A percentile compares a stretch with the other conserved stretches of the same genome.
These are phyloP conservation scores for Phytophthora agathidicida DNA, from an alignment of 352 stramenopile genomes.

Conservation along the genomic window DNA sequence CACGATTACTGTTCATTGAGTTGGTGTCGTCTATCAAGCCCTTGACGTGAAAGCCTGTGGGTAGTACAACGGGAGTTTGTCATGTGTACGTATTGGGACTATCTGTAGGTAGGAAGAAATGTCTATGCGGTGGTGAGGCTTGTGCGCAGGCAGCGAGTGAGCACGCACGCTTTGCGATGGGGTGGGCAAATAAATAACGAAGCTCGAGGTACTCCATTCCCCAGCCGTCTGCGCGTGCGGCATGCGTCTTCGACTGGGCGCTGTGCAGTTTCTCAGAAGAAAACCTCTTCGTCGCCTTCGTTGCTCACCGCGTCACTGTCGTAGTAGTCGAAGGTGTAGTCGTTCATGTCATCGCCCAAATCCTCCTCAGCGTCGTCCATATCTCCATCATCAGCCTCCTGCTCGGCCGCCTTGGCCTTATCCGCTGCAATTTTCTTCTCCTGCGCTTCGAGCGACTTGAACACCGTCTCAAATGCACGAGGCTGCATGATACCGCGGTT, in stretches of 20 bases:
- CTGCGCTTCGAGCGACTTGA: constrained; percentile 73
- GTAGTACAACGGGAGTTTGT: constrained; percentile 8
- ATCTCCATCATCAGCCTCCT: constrained; percentile 57
- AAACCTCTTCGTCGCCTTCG: constrained; percentile 76
- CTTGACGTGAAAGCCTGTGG: background rate
- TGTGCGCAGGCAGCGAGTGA: constrained; percentile 6
- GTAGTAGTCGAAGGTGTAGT: constrained; percentile 86
- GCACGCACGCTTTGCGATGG: constrained; percentile 29
- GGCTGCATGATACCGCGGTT: constrained; percentile 65
- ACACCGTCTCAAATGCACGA: constrained; percentile 69
- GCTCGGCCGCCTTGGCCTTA: constrained; percentile 51
- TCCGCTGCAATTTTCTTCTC: constrained; percentile 55
- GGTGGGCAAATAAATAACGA: constrained; percentile 41
- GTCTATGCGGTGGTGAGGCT: constrained; percentile 26
- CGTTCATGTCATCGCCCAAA: constrained; percentile 78
- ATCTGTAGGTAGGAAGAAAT: constrained; percentile 13
- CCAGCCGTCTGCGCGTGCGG: constrained; percentile 21
- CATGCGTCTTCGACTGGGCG: constrained; percentile 21
- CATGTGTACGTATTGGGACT: constrained; percentile 24
- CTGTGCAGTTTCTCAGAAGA: constrained; percentile 44
- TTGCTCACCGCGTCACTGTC: constrained; percentile 75
- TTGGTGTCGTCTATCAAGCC: background rate
- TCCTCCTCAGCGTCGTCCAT: constrained; percentile 73
- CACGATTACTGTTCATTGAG: constrained; percentile 8
- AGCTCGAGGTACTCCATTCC: constrained; percentile 27